Conservation (phyloP, 495 filamentous ascomycete genomes). For the Penicillium lagena region DNA sequence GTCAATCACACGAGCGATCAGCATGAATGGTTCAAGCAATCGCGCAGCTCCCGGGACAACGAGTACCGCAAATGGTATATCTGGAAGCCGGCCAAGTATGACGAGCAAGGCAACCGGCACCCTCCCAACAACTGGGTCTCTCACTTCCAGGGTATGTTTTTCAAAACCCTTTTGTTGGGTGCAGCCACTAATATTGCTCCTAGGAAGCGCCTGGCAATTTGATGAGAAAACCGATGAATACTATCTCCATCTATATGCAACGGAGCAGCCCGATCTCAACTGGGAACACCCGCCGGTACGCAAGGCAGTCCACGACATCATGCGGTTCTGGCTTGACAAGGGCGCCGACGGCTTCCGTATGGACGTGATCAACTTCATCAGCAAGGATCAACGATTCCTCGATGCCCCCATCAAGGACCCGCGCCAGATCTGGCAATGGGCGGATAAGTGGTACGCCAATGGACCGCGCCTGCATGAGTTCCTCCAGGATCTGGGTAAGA, state of each 20-base stretch:
- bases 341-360: constrained; percentile 65
- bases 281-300: constrained; percentile 61
- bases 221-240: constrained; percentile 61
- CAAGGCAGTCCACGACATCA: constrained; percentile 58
- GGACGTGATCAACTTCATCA: constrained; percentile 62
- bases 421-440: constrained; percentile 45
- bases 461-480: constrained; percentile 64
- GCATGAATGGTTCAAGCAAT: constrained; percentile 69
- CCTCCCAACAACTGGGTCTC: constrained; percentile 68
- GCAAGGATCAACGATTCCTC: constrained; percentile 53
- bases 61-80: constrained; percentile 69
- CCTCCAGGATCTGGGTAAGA: constrained; percentile 52
- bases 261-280: constrained; percentile 67
- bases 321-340: constrained; percentile 67
- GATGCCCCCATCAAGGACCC: constrained; percentile 55
- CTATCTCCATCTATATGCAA: constrained; percentile 62
- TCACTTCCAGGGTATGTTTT: constrained; percentile 45
- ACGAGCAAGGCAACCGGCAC: constrained; percentile 49
- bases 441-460: constrained; percentile 52
- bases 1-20: constrained; percentile 77
- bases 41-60: constrained; percentile 49
- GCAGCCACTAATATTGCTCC: not conserved
- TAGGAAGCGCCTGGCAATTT: constrained; percentile 58
- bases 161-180: not conserved
- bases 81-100: constrained; percentile 57